Conservation (phyloP, 108 stramenopile species). For the Stephanodiscus triporus region DNA sequence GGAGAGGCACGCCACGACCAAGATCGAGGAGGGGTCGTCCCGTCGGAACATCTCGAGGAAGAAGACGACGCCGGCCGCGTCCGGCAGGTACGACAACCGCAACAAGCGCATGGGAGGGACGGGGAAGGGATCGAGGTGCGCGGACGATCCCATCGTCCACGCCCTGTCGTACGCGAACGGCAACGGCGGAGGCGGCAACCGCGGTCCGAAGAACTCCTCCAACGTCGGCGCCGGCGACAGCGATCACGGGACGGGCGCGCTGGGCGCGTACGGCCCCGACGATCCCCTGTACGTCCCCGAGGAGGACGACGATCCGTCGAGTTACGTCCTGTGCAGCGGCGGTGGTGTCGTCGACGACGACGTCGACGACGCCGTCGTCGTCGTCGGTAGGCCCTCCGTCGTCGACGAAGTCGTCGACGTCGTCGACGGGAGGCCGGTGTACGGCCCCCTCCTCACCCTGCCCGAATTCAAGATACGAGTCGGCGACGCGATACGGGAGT, state of each 20-base stretch:
- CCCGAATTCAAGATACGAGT: constrained; percentile 88
- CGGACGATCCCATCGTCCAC: neutral
- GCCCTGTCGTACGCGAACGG: neutral
- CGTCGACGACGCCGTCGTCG: neutral
- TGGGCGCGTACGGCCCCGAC: constrained; percentile 63
- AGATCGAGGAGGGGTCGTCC: constrained; percentile 68
- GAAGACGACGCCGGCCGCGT: constrained; percentile 64
- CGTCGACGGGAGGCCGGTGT: constrained; percentile 55
- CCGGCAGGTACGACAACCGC: constrained; percentile 68
- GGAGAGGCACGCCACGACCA: constrained; percentile 65
- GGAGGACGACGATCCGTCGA: constrained; percentile 58
- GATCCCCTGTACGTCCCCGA: constrained; percentile 83
- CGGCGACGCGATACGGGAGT: constrained; percentile 63
- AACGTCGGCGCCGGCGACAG: neutral
- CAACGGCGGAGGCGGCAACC: neutral
- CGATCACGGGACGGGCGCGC: neutral
- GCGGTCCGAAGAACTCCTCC: too few species aligned
- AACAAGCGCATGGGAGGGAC: constrained; percentile 85
- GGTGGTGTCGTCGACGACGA: constrained; percentile 10
- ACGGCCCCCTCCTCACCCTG: constrained; percentile 81
- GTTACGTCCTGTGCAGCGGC: constrained; percentile 58
- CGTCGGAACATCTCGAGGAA: constrained; percentile 86
- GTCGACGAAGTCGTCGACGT: constrained; percentile 52
- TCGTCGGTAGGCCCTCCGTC: constrained; percentile 38
- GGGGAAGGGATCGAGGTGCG: constrained; percentile 79